A percentile compares a stretch with the other conserved stretches of the same genome.
Conservation (phyloP, 2,329 filamentous ascomycete genomes). For the Diaporthe caulivora region DNA sequence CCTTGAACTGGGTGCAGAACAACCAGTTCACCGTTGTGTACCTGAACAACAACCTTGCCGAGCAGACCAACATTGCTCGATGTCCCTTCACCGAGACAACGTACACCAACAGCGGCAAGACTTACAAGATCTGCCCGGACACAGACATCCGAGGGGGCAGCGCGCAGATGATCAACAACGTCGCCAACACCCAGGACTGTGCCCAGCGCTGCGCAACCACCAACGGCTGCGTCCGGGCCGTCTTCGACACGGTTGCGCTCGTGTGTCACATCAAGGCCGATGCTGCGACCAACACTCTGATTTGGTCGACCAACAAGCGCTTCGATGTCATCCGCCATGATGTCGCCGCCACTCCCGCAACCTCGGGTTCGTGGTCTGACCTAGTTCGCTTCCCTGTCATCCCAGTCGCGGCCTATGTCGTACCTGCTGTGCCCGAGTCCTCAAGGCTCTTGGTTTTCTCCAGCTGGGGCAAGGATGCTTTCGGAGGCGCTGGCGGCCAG, state of each 20-base stretch:
- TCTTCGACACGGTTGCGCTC: conserved; percentile 6
- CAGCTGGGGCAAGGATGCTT: conserved; percentile 44
- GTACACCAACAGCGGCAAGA: conserved; percentile 2
- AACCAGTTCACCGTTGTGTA: conserved; percentile 22
- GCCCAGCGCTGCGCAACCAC: conserved; percentile 21
- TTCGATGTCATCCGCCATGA: conserved; percentile 29
- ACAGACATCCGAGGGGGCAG: conserved; percentile 24
- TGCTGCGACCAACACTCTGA: conserved; percentile 25
- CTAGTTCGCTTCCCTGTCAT: conserved; percentile 45
- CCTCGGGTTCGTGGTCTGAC: conserved; percentile 44
- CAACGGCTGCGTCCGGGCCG: conserved; percentile 15
- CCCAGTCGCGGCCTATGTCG: conserved; percentile 47
- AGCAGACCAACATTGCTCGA: conserved; percentile 21
- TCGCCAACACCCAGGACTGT: conserved; percentile 26
- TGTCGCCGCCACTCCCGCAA: conserved; percentile 40
- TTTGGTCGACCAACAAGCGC: conserved; percentile 30
- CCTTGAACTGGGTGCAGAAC: conserved; percentile 24
- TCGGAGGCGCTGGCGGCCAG: conserved; percentile 39
- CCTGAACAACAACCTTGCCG: conserved; percentile 29
- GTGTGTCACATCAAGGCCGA: conserved; percentile 33
- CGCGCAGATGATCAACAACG: conserved; percentile 19
- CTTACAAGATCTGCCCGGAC: conserved; percentile 17
- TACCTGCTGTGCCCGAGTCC: conserved; percentile 44
- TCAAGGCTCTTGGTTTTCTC: conserved; percentile 44
- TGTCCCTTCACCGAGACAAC: conserved; percentile 29